Conservation (phyloP, 208 protist genomes). For the Tritrichomonas musculus region DNA sequence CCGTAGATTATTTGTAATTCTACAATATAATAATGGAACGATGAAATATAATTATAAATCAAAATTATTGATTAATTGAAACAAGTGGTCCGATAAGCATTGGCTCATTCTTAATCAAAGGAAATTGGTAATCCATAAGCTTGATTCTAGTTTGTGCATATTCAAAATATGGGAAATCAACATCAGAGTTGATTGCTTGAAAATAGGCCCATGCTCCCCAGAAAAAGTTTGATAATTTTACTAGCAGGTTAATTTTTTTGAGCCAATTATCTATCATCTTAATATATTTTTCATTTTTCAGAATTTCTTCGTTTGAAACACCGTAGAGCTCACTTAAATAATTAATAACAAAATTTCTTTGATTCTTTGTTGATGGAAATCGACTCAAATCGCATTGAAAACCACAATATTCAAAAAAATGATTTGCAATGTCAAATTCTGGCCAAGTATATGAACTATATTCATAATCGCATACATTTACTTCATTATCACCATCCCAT, state of each 20-base stretch:
- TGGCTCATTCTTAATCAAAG: too few relatives aligned
- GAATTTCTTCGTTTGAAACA: background rate
- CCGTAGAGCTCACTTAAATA: background rate
- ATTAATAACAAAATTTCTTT: background rate
- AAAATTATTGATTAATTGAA: too few relatives aligned
- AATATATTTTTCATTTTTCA: too few relatives aligned
- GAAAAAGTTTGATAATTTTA: background rate
- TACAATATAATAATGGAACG: too few relatives aligned
- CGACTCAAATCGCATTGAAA: background rate
- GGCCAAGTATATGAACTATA: conserved; percentile 7
- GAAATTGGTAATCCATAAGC: background rate
- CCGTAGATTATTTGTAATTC: too few relatives aligned
- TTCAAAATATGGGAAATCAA: conserved; percentile 22
- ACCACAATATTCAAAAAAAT: conserved; percentile 13
- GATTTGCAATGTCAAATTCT: conserved; percentile 2
- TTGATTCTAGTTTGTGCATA: background rate
- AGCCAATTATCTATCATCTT: background rate
- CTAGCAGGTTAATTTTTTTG: background rate
- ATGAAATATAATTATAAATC: too few relatives aligned
- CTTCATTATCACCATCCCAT: background rate
- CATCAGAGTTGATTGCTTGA: background rate
- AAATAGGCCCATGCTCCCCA: background rate
- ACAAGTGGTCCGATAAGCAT: too few relatives aligned
- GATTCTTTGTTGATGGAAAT: background rate
- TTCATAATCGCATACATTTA: background rate